Evolutionary conservation across 768 basidiomycete species (phyloP).

Genomic region (Phaffia tasmanica): DNA sequence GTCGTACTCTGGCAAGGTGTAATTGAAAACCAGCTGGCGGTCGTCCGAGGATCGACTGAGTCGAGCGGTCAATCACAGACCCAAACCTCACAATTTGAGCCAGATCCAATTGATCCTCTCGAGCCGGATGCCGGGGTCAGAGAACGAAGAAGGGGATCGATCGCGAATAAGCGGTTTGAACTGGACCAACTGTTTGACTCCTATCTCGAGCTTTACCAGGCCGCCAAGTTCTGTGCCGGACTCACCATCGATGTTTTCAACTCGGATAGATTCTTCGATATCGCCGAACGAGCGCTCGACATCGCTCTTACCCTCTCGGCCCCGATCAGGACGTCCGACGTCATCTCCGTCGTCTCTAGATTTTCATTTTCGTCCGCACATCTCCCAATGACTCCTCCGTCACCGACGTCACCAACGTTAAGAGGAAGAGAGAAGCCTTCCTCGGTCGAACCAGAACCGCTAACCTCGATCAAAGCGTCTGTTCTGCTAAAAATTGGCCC

Average conservation of each 20-base stretch:
- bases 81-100: constrained; percentile 6
- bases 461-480: constrained; percentile 9
- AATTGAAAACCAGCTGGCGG: constrained; percentile 33
- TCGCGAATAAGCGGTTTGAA: constrained; percentile 4
- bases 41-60: constrained; percentile 26
- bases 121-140: neutral
- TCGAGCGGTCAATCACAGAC: constrained; percentile 28
- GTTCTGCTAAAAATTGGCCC: constrained; percentile 11
- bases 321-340: neutral
- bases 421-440: neutral
- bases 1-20: constrained; percentile 33
- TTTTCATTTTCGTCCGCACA: neutral
- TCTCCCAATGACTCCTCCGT: neutral
- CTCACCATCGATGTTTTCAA: constrained; percentile 17
- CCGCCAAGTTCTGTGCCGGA: constrained; percentile 18
- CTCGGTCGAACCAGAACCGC: neutral
- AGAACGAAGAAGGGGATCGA: constrained; percentile 11
- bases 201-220: constrained; percentile 8
- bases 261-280: constrained; percentile 18
- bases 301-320: neutral
- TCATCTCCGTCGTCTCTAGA: neutral
- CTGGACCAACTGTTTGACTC: constrained; percentile 11
- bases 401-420: too few species aligned
- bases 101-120: constrained; percentile 4
- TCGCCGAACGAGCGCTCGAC: constrained; percentile 19